Evolutionary conservation across 768 basidiomycete genomes (phyloP), one percentile per base, ranked within the genome.

Genomic region (Lactarius psammicola): DNA sequence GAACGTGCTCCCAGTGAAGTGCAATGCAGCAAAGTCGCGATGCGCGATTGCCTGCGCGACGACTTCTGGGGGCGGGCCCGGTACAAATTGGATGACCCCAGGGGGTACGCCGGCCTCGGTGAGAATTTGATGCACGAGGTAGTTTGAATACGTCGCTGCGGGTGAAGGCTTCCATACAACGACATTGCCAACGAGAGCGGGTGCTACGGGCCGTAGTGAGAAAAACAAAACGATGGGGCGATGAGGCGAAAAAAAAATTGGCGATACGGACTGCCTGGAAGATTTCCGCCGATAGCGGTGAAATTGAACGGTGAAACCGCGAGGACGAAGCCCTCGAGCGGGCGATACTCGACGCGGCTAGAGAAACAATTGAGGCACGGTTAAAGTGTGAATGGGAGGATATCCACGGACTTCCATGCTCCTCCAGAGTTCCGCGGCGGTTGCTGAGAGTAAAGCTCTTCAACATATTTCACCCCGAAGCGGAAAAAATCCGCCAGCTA

Each of bases 271-370:
- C 88, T 76, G 76, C 85, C 90, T 8, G 89, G 85, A 40, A 98
- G 90, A 77, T 99, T 99, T 17, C 94, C 97, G 46, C 94, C 96
- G 68, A 99, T 99, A 31, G 96, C 96, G 36, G 96, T 98, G 75
- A 95, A 95, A 78, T 99, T 99, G 82, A 99, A 98, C 0, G 97
- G 97, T 8, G 97, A 95, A 46, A 98, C 91, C 17, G 97, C 97
- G 58, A 98, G 84, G 30, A 98, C 93, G 79, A 99, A 99, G 28
- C 97, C 97, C 78, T 98, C 97, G n/a, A 99, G 83, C 1, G 96
- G 86, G 66, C 97, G 92, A 77, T 95, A 98, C 78, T 99, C 97
- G 46, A 89, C 85, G 55, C 96, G 95, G 80, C 95, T 97, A 56
- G n/a, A 7, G 30, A 51, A 23, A 44, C 20, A 40, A 17, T 10